A percentile compares a stretch with the other conserved stretches of the same genome.
These are phyloP conservation scores for Axilococcus clingmanii DNA, from an alignment of 139 green algal genomes.

Conservation along the genomic window DNA sequence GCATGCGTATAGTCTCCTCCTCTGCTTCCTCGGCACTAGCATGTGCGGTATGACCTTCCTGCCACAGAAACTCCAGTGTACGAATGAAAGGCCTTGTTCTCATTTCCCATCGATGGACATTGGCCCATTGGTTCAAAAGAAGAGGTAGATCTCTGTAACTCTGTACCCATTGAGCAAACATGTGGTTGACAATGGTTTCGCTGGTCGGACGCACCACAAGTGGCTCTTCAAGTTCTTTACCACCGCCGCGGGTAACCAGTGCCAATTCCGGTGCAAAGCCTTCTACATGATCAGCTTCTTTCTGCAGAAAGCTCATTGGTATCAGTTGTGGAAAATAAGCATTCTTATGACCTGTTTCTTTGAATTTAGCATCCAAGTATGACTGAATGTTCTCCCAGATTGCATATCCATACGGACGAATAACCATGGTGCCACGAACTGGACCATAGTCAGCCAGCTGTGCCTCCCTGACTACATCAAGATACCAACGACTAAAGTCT, in stretches of 20 bases:
- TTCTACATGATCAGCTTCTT: slow-evolving; percentile 97
- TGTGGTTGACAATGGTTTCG: slow-evolving; percentile 99
- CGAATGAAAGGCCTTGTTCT: slow-evolving; percentile 93
- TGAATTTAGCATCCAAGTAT: slow-evolving; percentile 54
- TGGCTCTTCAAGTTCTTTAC: slow-evolving; percentile 95
- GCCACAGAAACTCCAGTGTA: slow-evolving; percentile 98
- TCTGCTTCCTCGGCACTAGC: slow-evolving; percentile 88
- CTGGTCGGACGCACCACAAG: slow-evolving; percentile 93
- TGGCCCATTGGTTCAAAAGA: slow-evolving; percentile 97
- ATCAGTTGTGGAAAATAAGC: slow-evolving; percentile 99
- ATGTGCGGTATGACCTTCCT: slow-evolving; percentile 97
- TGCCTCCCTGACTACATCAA: slow-evolving; percentile 89
- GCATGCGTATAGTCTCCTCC: slow-evolving; percentile 66
- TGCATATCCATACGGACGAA: slow-evolving; percentile 89
- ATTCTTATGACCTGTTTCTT: slow-evolving; percentile 81
- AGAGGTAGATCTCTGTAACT: slow-evolving; percentile 93
- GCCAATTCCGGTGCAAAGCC: slow-evolving; percentile 98
- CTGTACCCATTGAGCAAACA: slow-evolving; percentile 85
- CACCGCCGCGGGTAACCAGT: slow-evolving; percentile 90
- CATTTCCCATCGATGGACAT: slow-evolving; percentile 99
- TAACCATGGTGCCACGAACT: slow-evolving; percentile 98
- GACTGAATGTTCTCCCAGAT: slow-evolving; percentile 63
- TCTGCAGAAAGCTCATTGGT: slow-evolving; percentile 92
- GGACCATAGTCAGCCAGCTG: slow-evolving; percentile 97
- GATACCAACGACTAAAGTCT: slow-evolving; percentile 89